Base-by-base conservation (phyloP, 192 early-diverging fungal genomes). In the Ambispora gerdemannii region DNA sequence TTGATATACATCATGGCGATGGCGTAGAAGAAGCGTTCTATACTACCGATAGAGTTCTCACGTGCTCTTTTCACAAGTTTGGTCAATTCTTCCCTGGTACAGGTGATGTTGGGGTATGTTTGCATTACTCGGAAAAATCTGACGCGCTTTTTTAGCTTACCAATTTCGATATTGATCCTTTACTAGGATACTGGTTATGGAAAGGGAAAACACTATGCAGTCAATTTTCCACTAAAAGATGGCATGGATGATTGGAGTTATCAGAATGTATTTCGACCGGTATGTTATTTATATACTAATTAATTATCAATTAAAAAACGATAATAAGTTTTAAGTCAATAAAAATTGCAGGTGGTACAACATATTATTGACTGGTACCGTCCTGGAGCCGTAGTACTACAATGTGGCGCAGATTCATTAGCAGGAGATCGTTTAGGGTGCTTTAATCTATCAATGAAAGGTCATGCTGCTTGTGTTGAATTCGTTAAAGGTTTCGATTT, bases 321-420 rank as follows among this genome's bases (percentile, higher is more conserved):
- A 10, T 43, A 43, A n/a, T n/a, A n/a, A n/a, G n/a, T n/a, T n/a
- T n/a, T n/a, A n/a, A n/a, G n/a, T n/a, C n/a, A n/a, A n/a, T n/a
- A n/a, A n/a, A n/a, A n/a, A 58, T 58, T 20, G 67, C 83, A 90
- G 76, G 87, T 98, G n/a, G 93, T 98, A 84, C 84, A 91, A 55
- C 85, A 92, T 17, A 93, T 98, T 32, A 95, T 99, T 91, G 90
- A 94, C 60, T 91, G 89, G 73, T 99, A 95, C 74, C 78, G 88
- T 25, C 97, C 97, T 10, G 87, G 88, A 20, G 95, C 92, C 4
- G 85, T 99, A 51, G 93, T 99, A 17, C 70, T 99, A 60, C 97
- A 99, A 80, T 97, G 95, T 76, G 97, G 97, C 55, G 96, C 95
- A 7, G 97, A 99, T 75, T 98, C 95, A 10, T 78, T 99, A 15